Conservation (phyloP, 306 rosid genomes). For the Arachis hypogaea region DNA sequence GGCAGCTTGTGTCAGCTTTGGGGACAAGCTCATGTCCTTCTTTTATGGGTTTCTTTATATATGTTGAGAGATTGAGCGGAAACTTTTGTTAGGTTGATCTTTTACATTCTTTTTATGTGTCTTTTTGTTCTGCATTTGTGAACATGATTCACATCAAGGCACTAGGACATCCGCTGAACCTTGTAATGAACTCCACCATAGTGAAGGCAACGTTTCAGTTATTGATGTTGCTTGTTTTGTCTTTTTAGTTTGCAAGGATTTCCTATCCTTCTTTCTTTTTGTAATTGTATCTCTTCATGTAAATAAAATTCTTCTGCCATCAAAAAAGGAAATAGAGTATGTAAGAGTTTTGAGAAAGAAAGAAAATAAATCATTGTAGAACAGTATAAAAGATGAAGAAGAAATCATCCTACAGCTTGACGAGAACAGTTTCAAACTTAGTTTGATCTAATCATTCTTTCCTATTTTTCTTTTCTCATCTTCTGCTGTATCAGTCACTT, state of each 20-base stretch:
- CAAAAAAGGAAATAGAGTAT: not conserved
- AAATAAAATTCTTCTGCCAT: not conserved
- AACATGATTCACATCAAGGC: too few relatives aligned
- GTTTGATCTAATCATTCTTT: not conserved
- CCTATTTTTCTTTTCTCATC: slow-evolving; percentile 38
- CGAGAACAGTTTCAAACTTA: not conserved
- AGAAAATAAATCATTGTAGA: slow-evolving; percentile 2
- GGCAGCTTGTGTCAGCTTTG: not conserved
- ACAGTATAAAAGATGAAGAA: slow-evolving; percentile 18
- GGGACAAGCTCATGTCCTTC: not conserved
- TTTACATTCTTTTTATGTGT: not conserved
- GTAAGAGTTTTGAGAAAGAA: not conserved
- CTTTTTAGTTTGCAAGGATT: not conserved
- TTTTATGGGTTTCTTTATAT: not conserved
- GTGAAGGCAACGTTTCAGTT: too few relatives aligned
- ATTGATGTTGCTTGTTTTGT: too few relatives aligned
- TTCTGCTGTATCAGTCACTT: slow-evolving; percentile 63
- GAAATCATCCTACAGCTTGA: not conserved
- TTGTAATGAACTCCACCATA: too few relatives aligned
- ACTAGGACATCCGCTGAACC: too few relatives aligned
- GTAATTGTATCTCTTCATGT: not conserved
- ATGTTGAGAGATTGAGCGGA: not conserved
- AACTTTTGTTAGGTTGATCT: not conserved
- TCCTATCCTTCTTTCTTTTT: not conserved
- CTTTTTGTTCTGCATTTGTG: not conserved